These are phyloP conservation scores for Aspergillus sclerotiicarbonarius DNA, from an alignment of 495 filamentous ascomycete genomes.

Conservation along the genomic window DNA sequence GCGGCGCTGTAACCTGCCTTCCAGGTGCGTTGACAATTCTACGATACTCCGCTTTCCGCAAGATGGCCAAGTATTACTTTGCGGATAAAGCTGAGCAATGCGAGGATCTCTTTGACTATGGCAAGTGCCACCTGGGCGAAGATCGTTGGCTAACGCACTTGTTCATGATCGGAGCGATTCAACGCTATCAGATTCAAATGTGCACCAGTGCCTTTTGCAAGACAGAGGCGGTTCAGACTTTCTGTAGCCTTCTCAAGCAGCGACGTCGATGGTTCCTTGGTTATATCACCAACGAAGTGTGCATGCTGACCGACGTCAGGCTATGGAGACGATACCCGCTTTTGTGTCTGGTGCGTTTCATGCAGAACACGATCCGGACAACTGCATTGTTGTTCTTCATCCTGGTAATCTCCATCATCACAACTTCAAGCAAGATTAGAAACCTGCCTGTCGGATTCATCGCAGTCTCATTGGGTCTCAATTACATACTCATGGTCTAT, in stretches of 20 bases:
- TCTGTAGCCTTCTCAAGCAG: constrained; percentile 85
- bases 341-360: constrained; percentile 83
- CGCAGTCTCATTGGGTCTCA: constrained; percentile 88
- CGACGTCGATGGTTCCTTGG: constrained; percentile 95
- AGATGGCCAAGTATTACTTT: constrained; percentile 99
- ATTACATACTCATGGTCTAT: constrained; percentile 96
- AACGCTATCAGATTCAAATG: constrained; percentile 94
- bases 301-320: constrained; percentile 93
- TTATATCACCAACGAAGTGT: constrained; percentile 97
- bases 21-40: constrained; percentile 93
- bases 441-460: constrained; percentile 93
- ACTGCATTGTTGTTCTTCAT: constrained; percentile 96
- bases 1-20: constrained; percentile 91
- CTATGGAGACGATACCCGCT: constrained; percentile 92
- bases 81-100: constrained; percentile 96
- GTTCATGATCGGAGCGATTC: constrained; percentile 96
- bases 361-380: constrained; percentile 96
- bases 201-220: constrained; percentile 98
- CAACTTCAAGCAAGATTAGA: constrained; percentile 71
- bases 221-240: constrained; percentile 93
- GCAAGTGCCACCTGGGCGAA: constrained; percentile 93
- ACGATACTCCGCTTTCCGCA: constrained; percentile 92
- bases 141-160: constrained; percentile 97
- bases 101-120: constrained; percentile 94
- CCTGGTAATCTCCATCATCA: constrained; percentile 83